A percentile compares a stretch with the other conserved stretches of the same genome.
Conservation (phyloP, 2,329 filamentous ascomycete species). For the Phyllosticta citriasiana region DNA sequence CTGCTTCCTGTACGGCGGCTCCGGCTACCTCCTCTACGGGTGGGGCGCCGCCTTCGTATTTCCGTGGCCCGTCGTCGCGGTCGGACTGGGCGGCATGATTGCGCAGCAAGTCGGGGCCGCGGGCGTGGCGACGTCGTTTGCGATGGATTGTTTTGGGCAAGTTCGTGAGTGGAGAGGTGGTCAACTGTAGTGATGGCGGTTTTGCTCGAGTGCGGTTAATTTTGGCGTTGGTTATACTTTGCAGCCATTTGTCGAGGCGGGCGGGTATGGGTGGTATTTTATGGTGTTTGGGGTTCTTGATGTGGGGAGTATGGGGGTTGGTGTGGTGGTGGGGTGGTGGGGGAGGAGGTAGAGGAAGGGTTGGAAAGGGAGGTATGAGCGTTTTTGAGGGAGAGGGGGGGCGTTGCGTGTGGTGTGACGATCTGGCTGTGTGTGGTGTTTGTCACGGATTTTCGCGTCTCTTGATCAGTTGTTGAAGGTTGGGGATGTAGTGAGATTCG, state of each 20-base stretch:
- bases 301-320: conserved; percentile 17
- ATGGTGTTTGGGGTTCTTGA: conserved; percentile 28
- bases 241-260: conserved; percentile 30
- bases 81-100: conserved; percentile 30
- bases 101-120: conserved; percentile 32
- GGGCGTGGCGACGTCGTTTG: conserved; percentile 31
- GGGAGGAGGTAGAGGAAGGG: conserved; percentile 25
- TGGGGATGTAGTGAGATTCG: too few species aligned
- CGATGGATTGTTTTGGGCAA: conserved; percentile 33
- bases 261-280: conserved; percentile 21
- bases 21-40: conserved; percentile 31
- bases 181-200: conserved; percentile 7
- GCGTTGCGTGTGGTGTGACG: background rate
- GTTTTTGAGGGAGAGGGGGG: conserved; percentile 3
- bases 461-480: too few species aligned
- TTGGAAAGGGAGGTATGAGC: conserved; percentile 9
- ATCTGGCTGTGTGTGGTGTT: too few species aligned
- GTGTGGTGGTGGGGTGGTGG: conserved; percentile 19
- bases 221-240: conserved; percentile 21
- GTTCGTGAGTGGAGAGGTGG: conserved; percentile 7
- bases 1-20: conserved; percentile 22
- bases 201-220: conserved; percentile 6
- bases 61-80: conserved; percentile 28
- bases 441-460: too few species aligned
- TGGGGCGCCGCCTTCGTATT: conserved; percentile 26